These are phyloP conservation scores for Hirsutella rhossiliensis DNA, from an alignment of 2,329 filamentous ascomycete genomes.

Conservation along the genomic window DNA sequence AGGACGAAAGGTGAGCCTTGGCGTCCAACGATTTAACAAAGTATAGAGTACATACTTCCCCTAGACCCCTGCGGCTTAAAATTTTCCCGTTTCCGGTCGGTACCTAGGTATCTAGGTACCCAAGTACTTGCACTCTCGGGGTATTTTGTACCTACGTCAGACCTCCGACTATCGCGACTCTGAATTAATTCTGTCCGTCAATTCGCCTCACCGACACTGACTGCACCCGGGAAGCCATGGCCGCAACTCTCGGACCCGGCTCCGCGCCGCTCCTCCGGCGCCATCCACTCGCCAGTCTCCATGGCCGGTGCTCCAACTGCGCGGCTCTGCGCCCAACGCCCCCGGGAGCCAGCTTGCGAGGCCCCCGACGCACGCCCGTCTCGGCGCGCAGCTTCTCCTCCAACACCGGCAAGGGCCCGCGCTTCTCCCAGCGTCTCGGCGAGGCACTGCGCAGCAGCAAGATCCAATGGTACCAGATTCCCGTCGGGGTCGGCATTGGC, in stretches of 20 bases:
- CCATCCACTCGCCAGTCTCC: conserved; percentile 16
- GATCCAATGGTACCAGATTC: conserved; percentile 84
- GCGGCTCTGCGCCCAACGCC: conserved; percentile 6
- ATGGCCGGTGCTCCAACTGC: conserved; percentile 15
- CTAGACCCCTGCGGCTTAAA: too few species aligned
- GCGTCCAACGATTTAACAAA: too few species aligned
- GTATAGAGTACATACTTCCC: too few species aligned
- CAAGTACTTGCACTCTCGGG: too few species aligned
- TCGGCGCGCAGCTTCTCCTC: conserved; percentile 19
- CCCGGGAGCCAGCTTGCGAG: conserved; percentile 8
- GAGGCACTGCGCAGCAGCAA: conserved; percentile 38
- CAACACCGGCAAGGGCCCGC: conserved; percentile 29
- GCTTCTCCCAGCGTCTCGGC: conserved; percentile 39
- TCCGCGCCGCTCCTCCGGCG: conserved; percentile 19
- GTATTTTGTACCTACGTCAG: too few species aligned
- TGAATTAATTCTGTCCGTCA: too few species aligned
- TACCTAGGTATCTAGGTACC: too few species aligned
- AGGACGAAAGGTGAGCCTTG: too few species aligned
- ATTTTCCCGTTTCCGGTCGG: too few species aligned
- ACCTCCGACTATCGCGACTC: background rate
- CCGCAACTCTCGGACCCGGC: conserved; percentile 21
- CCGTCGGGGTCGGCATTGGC: conserved; percentile 71
- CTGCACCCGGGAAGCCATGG: conserved; percentile 4
- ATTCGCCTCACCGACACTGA: too few species aligned
- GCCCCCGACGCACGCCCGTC: conserved; percentile 11